phyloP scores from a whole-genome alignment of 805 yeast species.

The Yamadazyma laniorum region DNA sequence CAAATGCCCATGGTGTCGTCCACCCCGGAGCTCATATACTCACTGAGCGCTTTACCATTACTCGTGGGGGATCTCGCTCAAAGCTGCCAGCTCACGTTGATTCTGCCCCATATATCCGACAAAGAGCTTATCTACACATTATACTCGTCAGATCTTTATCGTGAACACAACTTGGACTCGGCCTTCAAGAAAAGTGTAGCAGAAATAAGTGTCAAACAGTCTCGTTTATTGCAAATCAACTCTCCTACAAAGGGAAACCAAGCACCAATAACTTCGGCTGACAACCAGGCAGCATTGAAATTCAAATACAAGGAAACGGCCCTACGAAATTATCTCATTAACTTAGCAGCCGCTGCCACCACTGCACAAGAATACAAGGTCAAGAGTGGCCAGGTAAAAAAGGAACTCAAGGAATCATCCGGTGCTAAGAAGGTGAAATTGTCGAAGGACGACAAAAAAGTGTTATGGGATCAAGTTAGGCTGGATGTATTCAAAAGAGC shows the following conservation, averaged over 20 bases:
- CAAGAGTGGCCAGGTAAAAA: constrained; percentile 34
- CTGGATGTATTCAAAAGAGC: constrained; percentile 52
- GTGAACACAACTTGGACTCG: constrained; percentile 46
- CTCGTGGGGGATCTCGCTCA: constrained; percentile 43
- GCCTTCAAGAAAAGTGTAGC: constrained; percentile 48
- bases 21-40: constrained; percentile 35
- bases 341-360: constrained; percentile 54
- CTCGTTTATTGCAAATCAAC: constrained; percentile 40
- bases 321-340: constrained; percentile 48
- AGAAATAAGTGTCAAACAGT: constrained; percentile 47
- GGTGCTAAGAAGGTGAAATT: constrained; percentile 30
- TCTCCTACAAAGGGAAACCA: constrained; percentile 19
- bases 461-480: constrained; percentile 49
- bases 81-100: constrained; percentile 37
- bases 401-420: constrained; percentile 18
- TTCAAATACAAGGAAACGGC: constrained; percentile 46
- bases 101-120: constrained; percentile 42
- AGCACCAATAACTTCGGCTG: constrained; percentile 28
- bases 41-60: constrained; percentile 34
- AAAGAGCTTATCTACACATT: constrained; percentile 42
- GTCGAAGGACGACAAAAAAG: constrained; percentile 40
- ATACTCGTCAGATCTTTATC: constrained; percentile 43
- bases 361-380: constrained; percentile 50
- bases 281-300: constrained; percentile 27
- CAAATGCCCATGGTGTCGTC: constrained; percentile 38